Evolutionary conservation across 768 basidiomycete genomes (phyloP).

Genomic region (Lactarius hengduanensis): DNA sequence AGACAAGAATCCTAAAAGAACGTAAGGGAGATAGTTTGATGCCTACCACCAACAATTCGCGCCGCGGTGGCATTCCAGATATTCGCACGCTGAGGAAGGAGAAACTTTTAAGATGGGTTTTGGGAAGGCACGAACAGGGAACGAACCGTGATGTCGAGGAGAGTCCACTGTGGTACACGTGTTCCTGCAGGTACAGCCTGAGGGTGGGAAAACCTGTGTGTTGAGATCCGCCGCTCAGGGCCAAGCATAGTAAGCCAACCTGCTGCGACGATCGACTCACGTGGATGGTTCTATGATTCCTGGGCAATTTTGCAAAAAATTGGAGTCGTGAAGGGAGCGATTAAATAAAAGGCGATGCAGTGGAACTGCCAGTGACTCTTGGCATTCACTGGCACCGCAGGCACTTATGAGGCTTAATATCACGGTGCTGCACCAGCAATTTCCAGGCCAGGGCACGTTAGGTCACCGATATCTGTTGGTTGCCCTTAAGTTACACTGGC

Average conservation of each 20-base stretch:
- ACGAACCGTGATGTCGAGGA: conserved; percentile 14
- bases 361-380: too few species aligned
- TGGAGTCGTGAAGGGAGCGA: neutral
- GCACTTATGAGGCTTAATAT: too few species aligned
- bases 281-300: neutral
- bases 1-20: neutral
- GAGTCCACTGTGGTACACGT: conserved; percentile 13
- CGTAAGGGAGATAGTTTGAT: neutral
- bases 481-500: too few species aligned
- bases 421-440: too few species aligned
- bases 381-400: too few species aligned
- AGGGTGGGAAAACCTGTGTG: conserved; percentile 8
- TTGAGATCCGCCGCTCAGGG: neutral
- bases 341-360: too few species aligned
- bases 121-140: neutral
- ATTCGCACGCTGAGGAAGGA: neutral
- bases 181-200: conserved; percentile 11
- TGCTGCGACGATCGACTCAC: neutral
- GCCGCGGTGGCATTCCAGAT: conserved; percentile 4
- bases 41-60: conserved; percentile 1
- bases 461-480: too few species aligned
- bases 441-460: too few species aligned
- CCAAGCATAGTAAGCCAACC: neutral
- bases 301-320: neutral
- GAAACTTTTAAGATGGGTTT: too few species aligned